Evolutionary conservation across 192 early-diverging fungal species (phyloP).

Genomic region (Allomyces macrogynus): DNA sequence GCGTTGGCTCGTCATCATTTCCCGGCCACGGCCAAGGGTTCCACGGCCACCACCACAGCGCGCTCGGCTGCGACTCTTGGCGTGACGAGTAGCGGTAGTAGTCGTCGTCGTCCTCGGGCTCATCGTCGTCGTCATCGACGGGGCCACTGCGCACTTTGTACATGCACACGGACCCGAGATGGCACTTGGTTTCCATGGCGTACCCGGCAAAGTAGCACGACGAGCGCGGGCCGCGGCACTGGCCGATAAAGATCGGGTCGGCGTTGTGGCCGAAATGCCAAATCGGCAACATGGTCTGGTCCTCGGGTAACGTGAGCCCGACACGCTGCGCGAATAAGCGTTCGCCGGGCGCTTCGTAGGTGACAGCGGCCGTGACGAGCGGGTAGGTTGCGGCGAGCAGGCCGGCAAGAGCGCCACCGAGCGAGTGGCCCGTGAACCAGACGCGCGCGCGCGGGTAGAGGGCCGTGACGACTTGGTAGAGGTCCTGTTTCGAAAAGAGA

Average conservation of each 20-base stretch:
- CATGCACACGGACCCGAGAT: constrained; percentile 32
- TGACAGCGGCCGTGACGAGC: constrained; percentile 40
- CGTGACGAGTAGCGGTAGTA: too few relatives aligned
- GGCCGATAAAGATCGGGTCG: constrained; percentile 78
- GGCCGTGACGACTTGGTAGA: constrained; percentile 39
- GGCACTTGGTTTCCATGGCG: constrained; percentile 65
- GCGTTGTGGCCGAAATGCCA: constrained; percentile 79
- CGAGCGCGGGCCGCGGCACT: constrained; percentile 44
- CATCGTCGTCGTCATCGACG: too few relatives aligned
- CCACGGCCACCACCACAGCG: too few relatives aligned
- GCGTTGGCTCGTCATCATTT: background rate
- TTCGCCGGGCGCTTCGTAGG: constrained; percentile 73
- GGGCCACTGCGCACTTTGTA: constrained; percentile 1
- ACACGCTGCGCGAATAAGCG: constrained; percentile 49
- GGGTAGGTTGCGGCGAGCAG: background rate
- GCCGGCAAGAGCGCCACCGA: constrained; percentile 33
- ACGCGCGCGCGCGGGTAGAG: constrained; percentile 49
- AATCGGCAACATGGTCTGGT: constrained; percentile 39
- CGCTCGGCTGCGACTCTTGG: too few relatives aligned
- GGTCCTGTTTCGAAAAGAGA: constrained; percentile 27
- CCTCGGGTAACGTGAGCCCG: constrained; percentile 46
- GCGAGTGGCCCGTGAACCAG: constrained; percentile 73
- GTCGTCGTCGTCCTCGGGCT: background rate
- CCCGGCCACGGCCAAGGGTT: background rate
- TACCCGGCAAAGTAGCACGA: constrained; percentile 51